Base-by-base conservation (phyloP, 768 basidiomycete species). In the Trametes maxima region DNA sequence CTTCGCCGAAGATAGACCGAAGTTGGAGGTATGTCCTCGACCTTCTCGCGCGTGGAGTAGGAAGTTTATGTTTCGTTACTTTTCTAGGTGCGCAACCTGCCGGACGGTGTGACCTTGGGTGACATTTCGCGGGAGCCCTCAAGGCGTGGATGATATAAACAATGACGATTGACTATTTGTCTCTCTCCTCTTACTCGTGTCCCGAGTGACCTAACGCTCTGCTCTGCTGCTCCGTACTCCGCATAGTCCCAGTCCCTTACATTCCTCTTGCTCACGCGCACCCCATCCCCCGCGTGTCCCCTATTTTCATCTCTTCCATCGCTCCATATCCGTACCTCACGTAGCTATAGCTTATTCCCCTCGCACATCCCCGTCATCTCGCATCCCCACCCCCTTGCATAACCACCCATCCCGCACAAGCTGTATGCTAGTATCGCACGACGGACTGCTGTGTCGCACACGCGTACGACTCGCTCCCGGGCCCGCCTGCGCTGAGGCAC, bases 41-140 rank as follows among this genome's bases (percentile, higher is more conserved):
- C 19, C 11, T 12, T 24, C 49, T 8, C 19, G 19, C 12, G 13
- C 25, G 45, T 17, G 39, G 11, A 16, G n/a, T 2, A 14, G 10
- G 12, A 7, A 7, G 5, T 25, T 40, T 1, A 59, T 36, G 14
- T n/a, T 50, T 4, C 1, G 7, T 49, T 19, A 8, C 13, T 5
- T 10, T 21, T 28, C 24, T 48, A 69, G 68, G 65, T 69, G 21
- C 66, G 69, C 21, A 70, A 70, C 44, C 52, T 68, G 13, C 67
- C 69, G 1, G 69, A 70, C 37, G 65, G 65, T n/a, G 65, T 57
- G 16, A 52, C 50, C 19, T 46, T 65, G 11, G 53, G 67, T 17
- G 68, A 67, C 43, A 58, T 70, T 17, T 70, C 69, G 12, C 40
- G 69, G 28, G 68, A 65, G 39, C 54, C 63, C 16, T 65, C 69